Evolutionary conservation across 202 grass and related monocot species (phyloP).

Genomic region (Alloteropsis angusta): DNA sequence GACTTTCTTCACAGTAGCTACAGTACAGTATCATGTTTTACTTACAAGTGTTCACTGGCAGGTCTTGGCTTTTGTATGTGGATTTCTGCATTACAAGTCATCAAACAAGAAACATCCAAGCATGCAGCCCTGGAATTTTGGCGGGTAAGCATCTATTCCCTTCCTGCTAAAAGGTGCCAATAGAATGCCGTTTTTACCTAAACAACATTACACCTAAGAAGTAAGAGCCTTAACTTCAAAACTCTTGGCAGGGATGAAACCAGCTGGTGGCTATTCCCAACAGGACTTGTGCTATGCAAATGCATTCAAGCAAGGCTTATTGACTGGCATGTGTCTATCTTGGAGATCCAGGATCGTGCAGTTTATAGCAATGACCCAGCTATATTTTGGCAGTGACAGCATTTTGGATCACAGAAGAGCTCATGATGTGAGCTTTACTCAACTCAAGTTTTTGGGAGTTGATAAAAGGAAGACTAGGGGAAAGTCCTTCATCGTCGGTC

Average conservation of each 20-base stretch:
- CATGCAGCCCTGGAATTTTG: constrained; percentile 80
- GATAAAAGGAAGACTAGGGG: constrained; percentile 25
- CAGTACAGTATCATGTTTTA: not conserved
- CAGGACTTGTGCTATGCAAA: constrained; percentile 73
- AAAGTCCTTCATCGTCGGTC: constrained; percentile 11
- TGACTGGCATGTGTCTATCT: constrained; percentile 89
- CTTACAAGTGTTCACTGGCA: constrained; percentile 24
- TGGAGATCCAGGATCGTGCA: constrained; percentile 90
- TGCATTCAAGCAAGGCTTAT: constrained; percentile 92
- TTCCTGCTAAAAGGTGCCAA: not conserved
- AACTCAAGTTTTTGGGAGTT: constrained; percentile 52
- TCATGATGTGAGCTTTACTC: constrained; percentile 1
- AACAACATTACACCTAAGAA: not conserved
- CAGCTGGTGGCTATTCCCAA: constrained; percentile 85
- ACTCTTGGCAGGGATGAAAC: constrained; percentile 77
- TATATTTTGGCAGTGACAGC: constrained; percentile 73
- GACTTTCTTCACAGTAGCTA: constrained; percentile 1
- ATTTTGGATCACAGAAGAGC: not conserved
- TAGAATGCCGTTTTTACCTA: not conserved
- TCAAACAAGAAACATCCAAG: constrained; percentile 64
- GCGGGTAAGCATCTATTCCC: constrained; percentile 43
- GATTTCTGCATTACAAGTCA: constrained; percentile 83
- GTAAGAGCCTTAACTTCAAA: not conserved
- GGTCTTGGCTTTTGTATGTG: constrained; percentile 76
- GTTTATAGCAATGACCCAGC: constrained; percentile 76